phyloP scores from a whole-genome alignment of 2,329 filamentous ascomycete genomes.

The Sporothrix humicola region DNA sequence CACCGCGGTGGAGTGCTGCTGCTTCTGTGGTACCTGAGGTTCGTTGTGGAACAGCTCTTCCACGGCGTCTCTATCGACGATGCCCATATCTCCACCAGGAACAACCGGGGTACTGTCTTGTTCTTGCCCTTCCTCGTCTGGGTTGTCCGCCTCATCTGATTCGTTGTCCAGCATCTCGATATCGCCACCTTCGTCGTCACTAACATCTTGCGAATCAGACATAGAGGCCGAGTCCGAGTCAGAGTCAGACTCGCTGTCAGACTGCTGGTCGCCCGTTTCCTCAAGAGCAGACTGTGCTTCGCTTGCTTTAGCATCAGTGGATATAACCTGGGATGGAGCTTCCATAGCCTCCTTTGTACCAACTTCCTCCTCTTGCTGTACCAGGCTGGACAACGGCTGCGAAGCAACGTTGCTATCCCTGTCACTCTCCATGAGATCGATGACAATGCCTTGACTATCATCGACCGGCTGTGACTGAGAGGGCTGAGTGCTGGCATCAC shows the following conservation, averaged over 20 bases:
- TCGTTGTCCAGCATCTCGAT: background rate
- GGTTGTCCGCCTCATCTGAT: slow-evolving; percentile 21
- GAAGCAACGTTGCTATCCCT: background rate
- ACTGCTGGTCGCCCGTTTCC: background rate
- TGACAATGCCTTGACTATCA: background rate
- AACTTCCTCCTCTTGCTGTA: background rate
- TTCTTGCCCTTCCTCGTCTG: slow-evolving; percentile 2
- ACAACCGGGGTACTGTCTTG: background rate
- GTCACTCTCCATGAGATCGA: too few relatives aligned
- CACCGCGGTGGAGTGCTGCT: background rate
- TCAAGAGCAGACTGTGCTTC: background rate
- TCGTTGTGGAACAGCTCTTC: slow-evolving; percentile 8
- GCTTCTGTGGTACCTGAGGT: background rate
- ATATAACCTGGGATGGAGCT: background rate
- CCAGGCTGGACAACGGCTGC: background rate
- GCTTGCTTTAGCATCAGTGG: background rate
- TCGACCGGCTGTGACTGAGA: background rate
- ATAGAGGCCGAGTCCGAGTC: slow-evolving; percentile 8
- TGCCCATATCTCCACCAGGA: slow-evolving; percentile 15
- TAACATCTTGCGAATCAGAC: slow-evolving; percentile 13
- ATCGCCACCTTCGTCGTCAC: background rate
- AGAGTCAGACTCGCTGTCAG: background rate
- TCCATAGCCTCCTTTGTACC: background rate
- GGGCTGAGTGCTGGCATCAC: background rate
- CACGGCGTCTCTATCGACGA: slow-evolving; percentile 41